Conservation (phyloP, 2,329 filamentous ascomycete species). For the Thielaviopsis musarum region DNA sequence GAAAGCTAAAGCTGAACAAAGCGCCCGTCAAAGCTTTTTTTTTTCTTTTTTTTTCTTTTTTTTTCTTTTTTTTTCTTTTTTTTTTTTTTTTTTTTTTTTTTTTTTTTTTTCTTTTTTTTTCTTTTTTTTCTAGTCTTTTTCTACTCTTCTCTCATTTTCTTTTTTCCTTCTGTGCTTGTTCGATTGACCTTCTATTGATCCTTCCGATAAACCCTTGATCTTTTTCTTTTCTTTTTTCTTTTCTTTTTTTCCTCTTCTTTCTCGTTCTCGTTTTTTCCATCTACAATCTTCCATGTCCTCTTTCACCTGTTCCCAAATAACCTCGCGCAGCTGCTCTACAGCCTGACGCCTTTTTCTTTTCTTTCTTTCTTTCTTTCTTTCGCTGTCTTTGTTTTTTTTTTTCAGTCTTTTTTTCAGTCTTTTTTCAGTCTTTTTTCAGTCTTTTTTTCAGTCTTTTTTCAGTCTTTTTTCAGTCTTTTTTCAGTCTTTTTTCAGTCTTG, state of each 20-base stretch:
- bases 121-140: neutral
- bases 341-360: neutral
- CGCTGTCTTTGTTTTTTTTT: neutral
- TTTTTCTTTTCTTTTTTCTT: neutral
- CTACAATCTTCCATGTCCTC: neutral
- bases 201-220: neutral
- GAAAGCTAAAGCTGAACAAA: too few species aligned
- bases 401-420: neutral
- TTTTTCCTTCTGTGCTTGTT: neutral
- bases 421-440: neutral
- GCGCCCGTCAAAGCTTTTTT: neutral
- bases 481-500: too few species aligned
- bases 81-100: too few species aligned
- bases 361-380: neutral
- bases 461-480: too few species aligned
- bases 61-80: too few species aligned
- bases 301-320: too few species aligned
- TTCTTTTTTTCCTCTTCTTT: neutral
- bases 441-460: too few species aligned
- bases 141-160: too few species aligned
- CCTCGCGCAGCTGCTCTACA: too few species aligned
- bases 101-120: neutral
- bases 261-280: slow-evolving; percentile 2
- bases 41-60: too few species aligned
- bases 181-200: neutral